Percentiles rank a stretch among this genome's conserved stretches.
Evolutionary conservation across 116 monocot species (phyloP).

Genomic region (Trichopus zeylanicus): DNA sequence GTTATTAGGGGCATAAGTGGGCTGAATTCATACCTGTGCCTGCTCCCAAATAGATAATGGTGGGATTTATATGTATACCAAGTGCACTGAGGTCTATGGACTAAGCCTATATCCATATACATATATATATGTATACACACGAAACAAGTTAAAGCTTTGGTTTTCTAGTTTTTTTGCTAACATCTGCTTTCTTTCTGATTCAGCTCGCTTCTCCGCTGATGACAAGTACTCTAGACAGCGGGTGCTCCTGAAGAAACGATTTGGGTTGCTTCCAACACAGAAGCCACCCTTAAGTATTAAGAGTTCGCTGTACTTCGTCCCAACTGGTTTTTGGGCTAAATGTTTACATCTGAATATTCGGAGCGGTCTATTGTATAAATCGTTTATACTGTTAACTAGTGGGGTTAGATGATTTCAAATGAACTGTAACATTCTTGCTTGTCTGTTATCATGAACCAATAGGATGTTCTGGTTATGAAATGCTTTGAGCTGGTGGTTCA

Average conservation of each 20-base stretch:
- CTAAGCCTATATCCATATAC: no score
- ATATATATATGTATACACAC: neutral
- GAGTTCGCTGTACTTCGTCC: neutral
- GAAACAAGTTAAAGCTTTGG: neutral
- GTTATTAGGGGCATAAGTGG: no score
- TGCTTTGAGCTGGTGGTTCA: no score
- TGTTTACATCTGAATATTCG: neutral
- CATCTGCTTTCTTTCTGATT: neutral
- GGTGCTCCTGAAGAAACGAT: slow-evolving; percentile 76
- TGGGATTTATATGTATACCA: no score
- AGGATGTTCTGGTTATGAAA: no score
- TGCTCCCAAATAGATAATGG: no score
- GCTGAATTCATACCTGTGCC: no score
- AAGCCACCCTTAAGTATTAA: slow-evolving; percentile 64
- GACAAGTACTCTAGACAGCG: slow-evolving; percentile 86
- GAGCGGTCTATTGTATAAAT: neutral
- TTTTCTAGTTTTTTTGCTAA: neutral
- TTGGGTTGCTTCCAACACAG: slow-evolving; percentile 85
- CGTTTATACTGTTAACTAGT: neutral
- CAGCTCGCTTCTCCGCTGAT: slow-evolving; percentile 94
- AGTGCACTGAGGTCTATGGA: no score
- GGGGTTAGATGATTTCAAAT: no score
- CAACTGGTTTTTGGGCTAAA: no score
- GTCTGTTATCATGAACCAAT: no score
- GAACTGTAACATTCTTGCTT: no score